Conservation (phyloP, 78 protist species). For the slime mould (Dictyostelium discoideum) region dicty_2.7 NC_007088.5:3237001-3237500, state of each 20-base stretch:
- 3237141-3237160: constrained; percentile 20
- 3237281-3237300: background rate
- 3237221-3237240: constrained; percentile 36
- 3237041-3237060: constrained; percentile 62
- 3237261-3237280: too few species aligned
- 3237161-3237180: constrained; percentile 25
- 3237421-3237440: background rate
- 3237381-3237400: background rate
- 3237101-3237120: background rate
- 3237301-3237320: background rate
- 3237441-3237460: background rate
- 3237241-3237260: background rate
- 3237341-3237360: too few species aligned
- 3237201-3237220: constrained; percentile 27
- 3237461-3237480: background rate
- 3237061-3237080: constrained; percentile 64
- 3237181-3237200: background rate
- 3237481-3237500: background rate
- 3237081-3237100: constrained; percentile 27
- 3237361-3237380: background rate
- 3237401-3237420: background rate
- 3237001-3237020: background rate
- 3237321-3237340: background rate
- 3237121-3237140: background rate
- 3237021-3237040: constrained; percentile 1